Evolutionary conservation across 2,329 filamentous ascomycete genomes (phyloP).

Genomic region (Xylaria sp.): DNA sequence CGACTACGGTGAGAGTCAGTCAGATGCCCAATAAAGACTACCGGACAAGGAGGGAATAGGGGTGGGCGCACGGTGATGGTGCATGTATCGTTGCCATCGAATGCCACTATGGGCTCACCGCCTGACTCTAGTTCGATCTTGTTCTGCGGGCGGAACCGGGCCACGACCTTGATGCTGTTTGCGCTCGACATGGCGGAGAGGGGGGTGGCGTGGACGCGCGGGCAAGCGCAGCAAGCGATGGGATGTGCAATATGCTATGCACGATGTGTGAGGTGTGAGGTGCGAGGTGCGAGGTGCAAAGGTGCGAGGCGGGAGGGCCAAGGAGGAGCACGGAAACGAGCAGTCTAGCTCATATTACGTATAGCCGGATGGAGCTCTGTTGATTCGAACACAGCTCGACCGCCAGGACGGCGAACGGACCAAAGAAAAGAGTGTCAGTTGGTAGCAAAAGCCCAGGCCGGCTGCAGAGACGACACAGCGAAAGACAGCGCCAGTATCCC

Average conservation of each 20-base stretch:
- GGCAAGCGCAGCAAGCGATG: conserved; percentile 36
- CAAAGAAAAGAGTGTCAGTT: conserved; percentile 28
- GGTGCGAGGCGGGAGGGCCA: background rate
- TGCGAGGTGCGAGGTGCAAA: background rate
- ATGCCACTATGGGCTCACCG: conserved; percentile 88
- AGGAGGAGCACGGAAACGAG: conserved; percentile 11
- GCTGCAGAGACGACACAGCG: conserved; percentile 3
- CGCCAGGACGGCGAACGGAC: conserved; percentile 41
- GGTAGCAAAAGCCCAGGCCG: conserved; percentile 11
- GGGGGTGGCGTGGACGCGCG: conserved; percentile 30
- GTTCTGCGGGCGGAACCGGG: conserved; percentile 97
- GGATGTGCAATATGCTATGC: background rate
- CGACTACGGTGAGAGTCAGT: conserved; percentile 61
- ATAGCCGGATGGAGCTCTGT: conserved; percentile 22
- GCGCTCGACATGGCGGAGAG: conserved; percentile 59
- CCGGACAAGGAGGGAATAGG: background rate
- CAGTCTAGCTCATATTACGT: conserved; percentile 41
- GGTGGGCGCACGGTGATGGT: conserved; percentile 71
- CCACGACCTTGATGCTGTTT: conserved; percentile 85
- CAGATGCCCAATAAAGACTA: conserved; percentile 9
- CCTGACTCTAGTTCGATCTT: conserved; percentile 88
- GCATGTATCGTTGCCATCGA: conserved; percentile 89
- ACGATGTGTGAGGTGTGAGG: background rate
- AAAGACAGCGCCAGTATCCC: conserved; percentile 9
- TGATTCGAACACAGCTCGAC: conserved; percentile 33